A percentile compares a stretch with the other conserved stretches of the same genome.
Evolutionary conservation across 306 rosid species (phyloP).

Genomic region (Vigna hirtella): DNA sequence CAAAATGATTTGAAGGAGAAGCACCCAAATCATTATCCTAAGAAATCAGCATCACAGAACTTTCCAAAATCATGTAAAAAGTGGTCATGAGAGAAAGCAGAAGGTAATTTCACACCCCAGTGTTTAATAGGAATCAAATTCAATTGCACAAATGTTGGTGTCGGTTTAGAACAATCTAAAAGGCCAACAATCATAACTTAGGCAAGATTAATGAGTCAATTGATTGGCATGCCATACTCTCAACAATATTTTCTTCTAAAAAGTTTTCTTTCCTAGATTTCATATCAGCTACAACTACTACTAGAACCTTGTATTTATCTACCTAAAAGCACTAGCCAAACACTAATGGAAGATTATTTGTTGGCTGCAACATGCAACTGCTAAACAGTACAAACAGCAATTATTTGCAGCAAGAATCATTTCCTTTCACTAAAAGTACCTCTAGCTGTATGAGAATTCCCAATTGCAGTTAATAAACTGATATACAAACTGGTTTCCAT

Average conservation of each 20-base stretch:
- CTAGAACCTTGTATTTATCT: constrained; percentile 12
- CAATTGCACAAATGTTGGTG: not conserved
- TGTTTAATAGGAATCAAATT: constrained; percentile 15
- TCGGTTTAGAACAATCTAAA: not conserved
- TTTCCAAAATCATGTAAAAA: constrained; percentile 34
- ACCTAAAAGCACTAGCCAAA: constrained; percentile 25
- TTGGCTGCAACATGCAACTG: not conserved
- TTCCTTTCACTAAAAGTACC: not conserved
- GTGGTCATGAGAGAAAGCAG: constrained; percentile 6
- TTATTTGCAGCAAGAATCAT: not conserved
- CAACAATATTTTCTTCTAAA: constrained; percentile 14
- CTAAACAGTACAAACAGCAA: not conserved
- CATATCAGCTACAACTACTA: constrained; percentile 34
- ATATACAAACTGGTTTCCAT: not conserved
- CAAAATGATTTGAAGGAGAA: constrained; percentile 20
- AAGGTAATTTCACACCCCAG: not conserved
- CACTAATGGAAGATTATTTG: constrained; percentile 9
- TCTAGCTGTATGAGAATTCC: not conserved
- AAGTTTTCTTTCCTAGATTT: not conserved
- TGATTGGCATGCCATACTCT: not conserved
- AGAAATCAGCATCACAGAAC: constrained; percentile 25
- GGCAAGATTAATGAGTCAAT: constrained; percentile 1
- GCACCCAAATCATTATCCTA: constrained; percentile 32
- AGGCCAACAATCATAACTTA: constrained; percentile 10
- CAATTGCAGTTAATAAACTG: not conserved